These are phyloP conservation scores for Cyclotella kingstonii DNA, from an alignment of 108 stramenopile species.

Conservation along the genomic window DNA sequence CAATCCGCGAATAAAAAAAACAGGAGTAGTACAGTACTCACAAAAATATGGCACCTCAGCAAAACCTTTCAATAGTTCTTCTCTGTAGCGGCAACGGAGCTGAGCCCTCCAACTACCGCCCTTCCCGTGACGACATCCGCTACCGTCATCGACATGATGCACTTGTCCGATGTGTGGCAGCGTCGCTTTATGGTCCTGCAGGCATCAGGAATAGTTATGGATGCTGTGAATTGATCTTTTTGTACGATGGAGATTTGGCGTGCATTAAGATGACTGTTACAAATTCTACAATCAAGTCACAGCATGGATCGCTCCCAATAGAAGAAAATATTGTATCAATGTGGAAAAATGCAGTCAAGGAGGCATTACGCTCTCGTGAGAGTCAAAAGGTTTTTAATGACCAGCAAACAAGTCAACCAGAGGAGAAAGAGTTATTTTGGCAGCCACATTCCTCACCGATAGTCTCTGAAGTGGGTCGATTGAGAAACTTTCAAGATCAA, in stretches of 20 bases:
- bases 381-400: no score
- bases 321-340: constrained; percentile 58
- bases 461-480: not conserved
- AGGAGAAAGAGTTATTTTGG: not conserved
- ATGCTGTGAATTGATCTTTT: constrained; percentile 48
- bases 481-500: not conserved
- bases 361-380: no score
- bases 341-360: constrained; percentile 60
- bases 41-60: not conserved
- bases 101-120: constrained; percentile 57
- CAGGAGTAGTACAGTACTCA: no score
- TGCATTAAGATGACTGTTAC: constrained; percentile 24
- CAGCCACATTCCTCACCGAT: constrained; percentile 11
- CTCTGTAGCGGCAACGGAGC: constrained; percentile 62
- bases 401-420: not conserved
- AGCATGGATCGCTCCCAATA: constrained; percentile 16
- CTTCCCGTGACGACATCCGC: constrained; percentile 67
- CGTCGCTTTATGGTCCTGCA: constrained; percentile 61
- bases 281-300: not conserved
- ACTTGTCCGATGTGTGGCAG: constrained; percentile 62
- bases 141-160: constrained; percentile 79
- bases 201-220: not conserved
- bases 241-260: constrained; percentile 65
- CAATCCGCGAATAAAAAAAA: no score
- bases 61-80: constrained; percentile 45